A percentile compares a stretch with the other conserved stretches of the same genome.
phyloP scores from a whole-genome alignment of 352 stramenopile genomes.

The Globisporangium yorkense region DNA sequence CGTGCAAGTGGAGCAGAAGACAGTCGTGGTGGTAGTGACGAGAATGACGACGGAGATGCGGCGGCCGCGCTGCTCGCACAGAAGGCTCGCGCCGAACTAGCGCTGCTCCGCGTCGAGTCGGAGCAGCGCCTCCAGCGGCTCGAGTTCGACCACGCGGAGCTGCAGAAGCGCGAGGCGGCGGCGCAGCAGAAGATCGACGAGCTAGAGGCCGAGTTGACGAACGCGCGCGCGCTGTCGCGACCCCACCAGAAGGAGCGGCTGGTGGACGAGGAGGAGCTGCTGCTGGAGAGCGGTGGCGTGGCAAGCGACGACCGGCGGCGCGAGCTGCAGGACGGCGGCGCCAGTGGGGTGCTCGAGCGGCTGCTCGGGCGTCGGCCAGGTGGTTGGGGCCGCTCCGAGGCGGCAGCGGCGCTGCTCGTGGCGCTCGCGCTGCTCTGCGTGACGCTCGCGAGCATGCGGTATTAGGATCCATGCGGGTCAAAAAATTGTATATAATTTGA shows the following conservation, averaged over 20 bases:
- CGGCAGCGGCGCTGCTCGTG: constrained; percentile 5
- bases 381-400: background rate
- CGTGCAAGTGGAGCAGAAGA: background rate
- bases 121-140: constrained; percentile 32
- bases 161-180: constrained; percentile 3
- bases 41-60: no score
- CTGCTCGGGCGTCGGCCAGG: background rate
- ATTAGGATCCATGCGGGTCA: background rate
- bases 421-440: constrained; percentile 15
- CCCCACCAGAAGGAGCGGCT: constrained; percentile 1
- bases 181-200: constrained; percentile 5
- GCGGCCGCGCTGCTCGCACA: background rate
- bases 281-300: constrained; percentile 6
- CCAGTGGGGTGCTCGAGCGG: background rate
- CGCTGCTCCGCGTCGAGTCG: constrained; percentile 8
- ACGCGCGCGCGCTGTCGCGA: constrained; percentile 4
- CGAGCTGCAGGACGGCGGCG: no score
- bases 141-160: constrained; percentile 11
- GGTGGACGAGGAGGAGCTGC: constrained; percentile 5
- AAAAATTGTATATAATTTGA: background rate
- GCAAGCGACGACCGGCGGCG: constrained; percentile 1
- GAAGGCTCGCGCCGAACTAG: background rate
- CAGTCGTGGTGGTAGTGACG: background rate
- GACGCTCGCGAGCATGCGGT: constrained; percentile 3
- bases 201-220: constrained; percentile 2